Conservation (phyloP, 371 early-diverging fungal species). For the Smittium culicis region DNA sequence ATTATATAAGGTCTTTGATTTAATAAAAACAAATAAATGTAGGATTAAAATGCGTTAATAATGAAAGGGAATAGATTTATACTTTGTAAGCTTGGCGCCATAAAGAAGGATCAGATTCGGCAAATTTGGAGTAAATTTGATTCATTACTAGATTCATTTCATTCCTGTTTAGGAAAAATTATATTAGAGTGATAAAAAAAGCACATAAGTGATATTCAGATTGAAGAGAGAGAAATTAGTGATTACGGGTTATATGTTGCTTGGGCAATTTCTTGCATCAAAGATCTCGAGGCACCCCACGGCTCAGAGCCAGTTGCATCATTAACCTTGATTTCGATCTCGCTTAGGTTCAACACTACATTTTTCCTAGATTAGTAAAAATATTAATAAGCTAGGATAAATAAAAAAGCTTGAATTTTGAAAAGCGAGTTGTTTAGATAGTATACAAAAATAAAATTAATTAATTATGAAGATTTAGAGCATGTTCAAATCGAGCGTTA, state of each 20-base stretch:
- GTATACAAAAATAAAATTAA: not conserved
- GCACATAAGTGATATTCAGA: too few species aligned
- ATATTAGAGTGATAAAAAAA: too few species aligned
- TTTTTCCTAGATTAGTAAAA: too few species aligned
- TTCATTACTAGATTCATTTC: constrained; percentile 89
- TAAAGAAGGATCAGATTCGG: constrained; percentile 63
- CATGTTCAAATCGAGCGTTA: too few species aligned
- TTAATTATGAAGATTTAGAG: not conserved
- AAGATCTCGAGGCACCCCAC: constrained; percentile 85
- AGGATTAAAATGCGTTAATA: too few species aligned
- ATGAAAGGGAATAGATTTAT: too few species aligned
- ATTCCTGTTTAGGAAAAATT: too few species aligned
- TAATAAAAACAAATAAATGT: too few species aligned
- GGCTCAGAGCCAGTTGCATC: constrained; percentile 73
- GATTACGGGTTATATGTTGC: constrained; percentile 66
- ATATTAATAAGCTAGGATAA: not conserved
- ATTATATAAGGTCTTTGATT: too few species aligned
- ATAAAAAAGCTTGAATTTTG: not conserved
- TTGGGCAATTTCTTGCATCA: constrained; percentile 79
- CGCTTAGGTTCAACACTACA: constrained; percentile 70
- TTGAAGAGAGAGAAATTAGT: too few species aligned
- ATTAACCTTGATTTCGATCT: constrained; percentile 75
- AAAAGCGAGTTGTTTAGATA: not conserved
- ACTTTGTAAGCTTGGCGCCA: constrained; percentile 95
- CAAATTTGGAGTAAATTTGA: constrained; percentile 68